phyloP scores from a whole-genome alignment of 1,284 basidiomycete genomes.

The Mycena citricolor region DNA sequence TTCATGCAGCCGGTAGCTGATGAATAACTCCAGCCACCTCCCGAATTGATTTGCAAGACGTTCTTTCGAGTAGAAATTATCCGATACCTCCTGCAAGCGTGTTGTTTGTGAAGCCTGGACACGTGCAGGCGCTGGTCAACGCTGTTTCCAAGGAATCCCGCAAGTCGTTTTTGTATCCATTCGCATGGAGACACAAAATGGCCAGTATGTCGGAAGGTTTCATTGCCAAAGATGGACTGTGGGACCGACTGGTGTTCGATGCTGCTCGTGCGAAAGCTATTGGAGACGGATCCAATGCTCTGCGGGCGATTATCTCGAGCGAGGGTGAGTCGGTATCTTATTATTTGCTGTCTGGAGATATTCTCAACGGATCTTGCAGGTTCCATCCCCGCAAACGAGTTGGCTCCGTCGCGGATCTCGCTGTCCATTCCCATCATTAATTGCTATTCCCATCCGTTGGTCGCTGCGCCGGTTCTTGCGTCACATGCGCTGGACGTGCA shows the following conservation, averaged over 20 bases:
- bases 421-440: conserved; percentile 72
- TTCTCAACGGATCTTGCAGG: too few relatives aligned
- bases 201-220: conserved; percentile 66
- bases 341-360: conserved; percentile 8
- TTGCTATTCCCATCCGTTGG: conserved; percentile 56
- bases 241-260: conserved; percentile 76
- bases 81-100: conserved; percentile 70
- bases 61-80: conserved; percentile 46
- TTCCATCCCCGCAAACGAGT: conserved; percentile 31
- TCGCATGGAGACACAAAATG: conserved; percentile 75
- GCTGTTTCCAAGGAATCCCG: conserved; percentile 54
- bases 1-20: neutral
- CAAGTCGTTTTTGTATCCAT: conserved; percentile 48
- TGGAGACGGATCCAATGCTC: conserved; percentile 54
- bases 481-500: conserved; percentile 77
- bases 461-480: conserved; percentile 68
- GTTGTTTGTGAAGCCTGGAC: conserved; percentile 59
- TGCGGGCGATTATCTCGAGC: conserved; percentile 62
- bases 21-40: conserved; percentile 24
- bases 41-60: conserved; percentile 43
- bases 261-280: conserved; percentile 58
- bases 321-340: conserved; percentile 47
- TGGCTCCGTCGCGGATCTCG: conserved; percentile 65
- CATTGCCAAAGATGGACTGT: conserved; percentile 70
- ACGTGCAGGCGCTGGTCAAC: conserved; percentile 51